Percentiles rank a stretch among this genome's conserved stretches.
Evolutionary conservation across 2,329 filamentous ascomycete species (phyloP).

Genomic region (Microdochium trichocladiopsis): DNA sequence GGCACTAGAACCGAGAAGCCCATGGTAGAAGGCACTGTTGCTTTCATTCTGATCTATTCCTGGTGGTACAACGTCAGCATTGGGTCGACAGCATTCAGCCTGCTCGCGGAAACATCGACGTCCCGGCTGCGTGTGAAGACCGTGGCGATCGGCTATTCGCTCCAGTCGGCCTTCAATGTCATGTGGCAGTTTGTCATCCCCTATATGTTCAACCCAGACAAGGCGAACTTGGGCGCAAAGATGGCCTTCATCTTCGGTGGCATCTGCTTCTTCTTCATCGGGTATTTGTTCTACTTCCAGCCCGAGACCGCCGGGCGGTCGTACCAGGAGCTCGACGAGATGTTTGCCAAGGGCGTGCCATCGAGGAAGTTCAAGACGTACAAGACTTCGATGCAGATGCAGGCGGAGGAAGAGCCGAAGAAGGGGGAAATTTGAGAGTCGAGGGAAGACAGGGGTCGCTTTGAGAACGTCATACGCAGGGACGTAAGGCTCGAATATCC

Average conservation of each 20-base stretch:
- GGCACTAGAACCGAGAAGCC: slow-evolving; percentile 26
- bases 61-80: slow-evolving; percentile 44
- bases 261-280: slow-evolving; percentile 23
- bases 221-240: slow-evolving; percentile 34
- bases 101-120: slow-evolving; percentile 44
- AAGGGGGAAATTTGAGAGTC: background rate
- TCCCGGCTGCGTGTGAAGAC: slow-evolving; percentile 37
- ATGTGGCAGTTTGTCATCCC: slow-evolving; percentile 34
- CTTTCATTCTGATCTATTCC: slow-evolving; percentile 43
- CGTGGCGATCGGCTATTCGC: slow-evolving; percentile 34
- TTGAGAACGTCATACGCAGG: too few relatives aligned
- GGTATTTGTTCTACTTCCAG: slow-evolving; percentile 25
- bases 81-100: slow-evolving; percentile 41
- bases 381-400: background rate
- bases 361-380: background rate
- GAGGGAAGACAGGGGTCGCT: too few relatives aligned
- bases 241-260: slow-evolving; percentile 32
- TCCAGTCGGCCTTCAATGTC: slow-evolving; percentile 31
- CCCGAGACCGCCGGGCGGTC: slow-evolving; percentile 19
- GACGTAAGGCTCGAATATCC: too few relatives aligned
- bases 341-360: background rate
- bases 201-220: slow-evolving; percentile 34
- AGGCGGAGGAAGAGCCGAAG: background rate
- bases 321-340: slow-evolving; percentile 6
- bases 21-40: slow-evolving; percentile 39